A percentile compares a stretch with the other conserved stretches of the same genome.
These are phyloP conservation scores for Candida mattraensis DNA, from an alignment of 805 yeast genomes.

Conservation along the genomic window DNA sequence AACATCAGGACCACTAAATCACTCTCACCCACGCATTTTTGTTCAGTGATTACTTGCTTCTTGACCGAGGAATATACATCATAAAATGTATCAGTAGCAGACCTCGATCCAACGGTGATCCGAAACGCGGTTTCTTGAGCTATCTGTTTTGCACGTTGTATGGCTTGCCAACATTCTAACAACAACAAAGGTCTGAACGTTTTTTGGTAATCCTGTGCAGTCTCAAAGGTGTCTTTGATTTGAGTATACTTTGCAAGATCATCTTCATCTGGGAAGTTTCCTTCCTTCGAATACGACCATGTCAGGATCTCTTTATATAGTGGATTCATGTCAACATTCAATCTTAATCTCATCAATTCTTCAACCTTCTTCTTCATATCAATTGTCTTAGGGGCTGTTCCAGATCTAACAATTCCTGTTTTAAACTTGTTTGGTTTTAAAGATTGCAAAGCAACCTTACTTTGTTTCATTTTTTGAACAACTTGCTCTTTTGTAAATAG, in stretches of 20 bases:
- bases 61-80: conserved; percentile 79
- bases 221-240: conserved; percentile 56
- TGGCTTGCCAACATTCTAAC: conserved; percentile 92
- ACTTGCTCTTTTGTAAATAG: conserved; percentile 43
- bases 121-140: conserved; percentile 60
- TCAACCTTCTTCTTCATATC: conserved; percentile 57
- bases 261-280: conserved; percentile 56
- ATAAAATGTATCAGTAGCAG: conserved; percentile 81
- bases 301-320: conserved; percentile 64
- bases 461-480: conserved; percentile 28
- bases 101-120: conserved; percentile 72
- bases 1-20: conserved; percentile 70
- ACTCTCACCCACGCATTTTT: conserved; percentile 61
- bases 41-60: conserved; percentile 47
- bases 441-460: conserved; percentile 28
- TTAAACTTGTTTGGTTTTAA: conserved; percentile 25
- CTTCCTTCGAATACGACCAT: conserved; percentile 69
- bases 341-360: conserved; percentile 73
- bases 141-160: conserved; percentile 69
- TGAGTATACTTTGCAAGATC: conserved; percentile 37
- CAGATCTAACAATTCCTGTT: conserved; percentile 7
- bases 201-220: conserved; percentile 64
- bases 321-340: conserved; percentile 76
- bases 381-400: conserved; percentile 32
- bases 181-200: conserved; percentile 78